Evolutionary conservation across 73 alveolate genomes (phyloP), one percentile per base, ranked within the genome.

Genomic region (Tetrahymena thermophila): DNA sequence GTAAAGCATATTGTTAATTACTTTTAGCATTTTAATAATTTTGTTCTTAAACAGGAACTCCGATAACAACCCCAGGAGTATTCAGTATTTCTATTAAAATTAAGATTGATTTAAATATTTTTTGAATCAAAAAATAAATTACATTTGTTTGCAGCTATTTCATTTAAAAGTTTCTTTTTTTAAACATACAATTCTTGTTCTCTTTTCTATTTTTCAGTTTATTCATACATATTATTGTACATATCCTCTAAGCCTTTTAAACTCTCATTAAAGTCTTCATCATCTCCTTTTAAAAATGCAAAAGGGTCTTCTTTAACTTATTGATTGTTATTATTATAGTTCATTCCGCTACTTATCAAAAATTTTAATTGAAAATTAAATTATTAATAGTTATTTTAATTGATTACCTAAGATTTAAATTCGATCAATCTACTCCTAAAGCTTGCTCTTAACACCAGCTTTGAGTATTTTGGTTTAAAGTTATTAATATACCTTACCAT

Each of bases 371-470:
- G 4, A 9, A 19, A 19, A 71, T 28, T 23, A 71, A 31, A 9
- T 23, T 71, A 57, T 71, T 23, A 19, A 71, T 71, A 28, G 35
- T 25, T 71, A 28, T 71, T 71, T 71, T 71, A 40, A 71, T 71
- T 71, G 37, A 71, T 71, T 71, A 25, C 19, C 37, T 71, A 71
- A 34, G 17, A 28, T 71, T 71, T 71, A 71, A 71, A 71, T 71
- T 71, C 89, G 89, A 71, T 71, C 89, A 71, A 71, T 71, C 89
- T 71, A 71, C 89, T 71, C 89, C 89, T 71, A 71, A 71, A n/a
- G 4, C 11, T 25, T 25, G 35, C 89, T 71, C 40, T 19, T 71
- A 11, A 34, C 7, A 50, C 10, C 6, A 5, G 15, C 6, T 50
- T 50, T 50, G 3, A 25, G 0, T 3, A 21, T 50, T 50, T 50